Base-by-base conservation (phyloP, 495 filamentous ascomycete species). In the Aspergillus haitiensis region DNA sequence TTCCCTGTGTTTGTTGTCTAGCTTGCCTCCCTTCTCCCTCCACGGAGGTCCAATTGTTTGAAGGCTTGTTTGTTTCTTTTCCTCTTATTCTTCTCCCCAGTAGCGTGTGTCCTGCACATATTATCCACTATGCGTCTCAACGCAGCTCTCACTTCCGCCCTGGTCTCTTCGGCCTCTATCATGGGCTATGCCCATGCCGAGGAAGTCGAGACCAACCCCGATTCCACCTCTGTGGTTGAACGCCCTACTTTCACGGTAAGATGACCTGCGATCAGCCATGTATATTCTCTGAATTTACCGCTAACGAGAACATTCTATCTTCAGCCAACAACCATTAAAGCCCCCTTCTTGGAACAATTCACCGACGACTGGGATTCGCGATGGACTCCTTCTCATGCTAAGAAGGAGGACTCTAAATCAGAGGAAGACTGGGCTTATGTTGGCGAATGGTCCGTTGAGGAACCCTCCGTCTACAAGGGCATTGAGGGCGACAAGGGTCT, bases 381-480 rank as follows among this genome's bases (percentile, higher is more conserved):
- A 72, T 99, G 95, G 95, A 89, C 92, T 77, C 81, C 86, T 58
- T 97, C 92, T 16, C 88, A 94, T 69, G 95, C 95, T 62, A 98
- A 98, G 84, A 98, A 98, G 84, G 90, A 95, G 60, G 87, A 90
- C 68, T 87, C 90, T 67, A 84, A 83, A 66, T 81, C 86, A 35
- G 90, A 93, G 54, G 94, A 98, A 73, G 94, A 98, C 66, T 98
- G 94, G 94, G 91, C 92, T 53, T 99, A 97, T 72, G 87, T 98
- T 62, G 95, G 95, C 74, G 87, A 91, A 72, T 99, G 95, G 95
- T 71, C 90, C 40, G 95, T 98, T 52, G 95, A 99, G 78, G 95
- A 98, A 83, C 95, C 95, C 60, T 80, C 78, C 65, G 87, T 95
- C 69, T 86, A 91, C 71, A 95, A 95, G 82, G 95, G 91, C 56